Evolutionary conservation across 2,329 filamentous ascomycete species (phyloP).

Genomic region (Exophiala viscosa): DNA sequence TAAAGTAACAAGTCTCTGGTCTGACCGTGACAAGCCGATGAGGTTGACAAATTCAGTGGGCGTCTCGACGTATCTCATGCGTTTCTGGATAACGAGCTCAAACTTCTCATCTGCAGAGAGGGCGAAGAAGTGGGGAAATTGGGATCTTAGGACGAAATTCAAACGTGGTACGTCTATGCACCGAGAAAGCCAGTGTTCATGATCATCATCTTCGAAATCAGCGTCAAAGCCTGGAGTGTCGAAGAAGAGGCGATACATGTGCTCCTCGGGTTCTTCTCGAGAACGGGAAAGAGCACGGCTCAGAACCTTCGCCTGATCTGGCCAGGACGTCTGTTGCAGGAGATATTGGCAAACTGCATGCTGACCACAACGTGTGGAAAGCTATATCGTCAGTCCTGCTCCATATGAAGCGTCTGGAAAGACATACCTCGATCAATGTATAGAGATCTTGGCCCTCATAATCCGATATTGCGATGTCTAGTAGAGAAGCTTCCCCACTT

Average conservation of each 20-base stretch:
- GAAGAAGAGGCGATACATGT: background rate
- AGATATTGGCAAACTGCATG: background rate
- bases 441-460: background rate
- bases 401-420: background rate
- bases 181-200: background rate
- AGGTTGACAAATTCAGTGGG: background rate
- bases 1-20: background rate
- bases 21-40: background rate
- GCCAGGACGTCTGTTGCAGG: background rate
- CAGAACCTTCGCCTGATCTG: background rate
- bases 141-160: background rate
- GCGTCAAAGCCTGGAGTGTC: background rate
- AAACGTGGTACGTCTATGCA: background rate
- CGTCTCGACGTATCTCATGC: background rate
- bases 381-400: background rate
- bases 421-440: background rate
- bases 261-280: background rate
- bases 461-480: background rate
- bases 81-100: background rate
- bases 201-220: background rate
- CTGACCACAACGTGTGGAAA: background rate
- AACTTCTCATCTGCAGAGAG: background rate
- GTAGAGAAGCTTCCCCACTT: constrained; percentile 1
- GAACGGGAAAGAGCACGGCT: background rate
- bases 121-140: background rate